A percentile compares a stretch with the other conserved stretches of the same genome.
phyloP scores from a whole-genome alignment of 176 grass and related monocot species.

The Phyllostachys edulis region DNA sequence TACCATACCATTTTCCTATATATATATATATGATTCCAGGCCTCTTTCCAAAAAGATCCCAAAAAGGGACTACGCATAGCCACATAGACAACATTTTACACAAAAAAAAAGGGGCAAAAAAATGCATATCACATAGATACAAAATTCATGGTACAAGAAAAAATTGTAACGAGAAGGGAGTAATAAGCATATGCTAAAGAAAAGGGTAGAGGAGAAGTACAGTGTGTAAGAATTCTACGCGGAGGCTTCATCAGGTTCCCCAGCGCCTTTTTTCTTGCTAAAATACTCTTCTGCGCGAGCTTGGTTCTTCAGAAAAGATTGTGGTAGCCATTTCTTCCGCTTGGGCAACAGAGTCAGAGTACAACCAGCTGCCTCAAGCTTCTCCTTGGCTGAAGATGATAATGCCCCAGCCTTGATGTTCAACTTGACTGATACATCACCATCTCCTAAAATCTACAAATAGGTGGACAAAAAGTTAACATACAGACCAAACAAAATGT shows the following conservation, averaged over 20 bases:
- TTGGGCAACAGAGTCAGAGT: slow-evolving; percentile 71
- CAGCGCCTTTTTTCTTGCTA: slow-evolving; percentile 60
- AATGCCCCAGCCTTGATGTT: slow-evolving; percentile 84
- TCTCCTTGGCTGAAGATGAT: slow-evolving; percentile 76
- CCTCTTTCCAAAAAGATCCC: background rate
- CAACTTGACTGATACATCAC: slow-evolving; percentile 85
- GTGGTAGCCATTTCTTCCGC: slow-evolving; percentile 91
- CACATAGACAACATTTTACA: background rate
- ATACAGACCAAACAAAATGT: background rate
- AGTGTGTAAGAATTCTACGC: slow-evolving; percentile 34
- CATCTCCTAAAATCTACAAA: slow-evolving; percentile 81
- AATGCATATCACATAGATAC: slow-evolving; percentile 30
- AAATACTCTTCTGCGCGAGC: slow-evolving; percentile 91
- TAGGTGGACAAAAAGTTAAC: slow-evolving; percentile 14
- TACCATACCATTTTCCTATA: no score
- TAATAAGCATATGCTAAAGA: slow-evolving; percentile 33
- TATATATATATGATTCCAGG: background rate
- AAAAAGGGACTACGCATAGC: background rate
- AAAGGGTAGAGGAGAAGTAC: slow-evolving; percentile 36
- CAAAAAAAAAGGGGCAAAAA: background rate
- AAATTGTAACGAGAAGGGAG: background rate
- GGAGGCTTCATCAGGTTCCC: slow-evolving; percentile 32
- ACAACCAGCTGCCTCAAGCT: slow-evolving; percentile 84
- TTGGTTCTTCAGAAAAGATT: slow-evolving; percentile 79
- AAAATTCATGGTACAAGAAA: slow-evolving; percentile 31